Percentiles rank a stretch among this genome's conserved stretches.
Conservation (phyloP, 441 rosid species). For the Croton laevigatus region DNA sequence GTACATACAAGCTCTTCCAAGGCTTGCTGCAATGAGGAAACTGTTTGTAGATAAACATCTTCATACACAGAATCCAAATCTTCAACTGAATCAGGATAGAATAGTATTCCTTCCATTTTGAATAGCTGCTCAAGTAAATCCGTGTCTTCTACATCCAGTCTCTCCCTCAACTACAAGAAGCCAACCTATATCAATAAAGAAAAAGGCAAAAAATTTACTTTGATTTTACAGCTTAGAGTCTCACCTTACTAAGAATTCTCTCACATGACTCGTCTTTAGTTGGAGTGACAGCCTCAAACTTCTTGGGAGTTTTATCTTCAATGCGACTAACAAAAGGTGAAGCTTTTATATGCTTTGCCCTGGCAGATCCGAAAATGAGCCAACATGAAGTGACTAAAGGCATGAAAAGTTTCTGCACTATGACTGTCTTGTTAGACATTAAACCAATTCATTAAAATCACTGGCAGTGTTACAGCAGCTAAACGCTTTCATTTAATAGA, state of each 20-base stretch:
- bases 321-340: conserved; percentile 38
- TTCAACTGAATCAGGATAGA: conserved; percentile 39
- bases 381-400: not conserved
- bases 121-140: conserved; percentile 62
- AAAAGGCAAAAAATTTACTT: conserved; percentile 3
- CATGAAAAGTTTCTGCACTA: not conserved
- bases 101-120: conserved; percentile 48
- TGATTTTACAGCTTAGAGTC: conserved; percentile 10
- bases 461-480: not conserved
- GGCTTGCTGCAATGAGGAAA: conserved; percentile 46
- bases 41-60: conserved; percentile 41
- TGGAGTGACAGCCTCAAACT: conserved; percentile 27
- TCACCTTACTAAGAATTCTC: conserved; percentile 53
- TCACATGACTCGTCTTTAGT: conserved; percentile 46
- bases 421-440: not conserved
- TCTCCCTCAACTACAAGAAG: conserved; percentile 53
- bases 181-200: conserved; percentile 8
- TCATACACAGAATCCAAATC: conserved; percentile 47
- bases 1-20: conserved; percentile 47
- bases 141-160: conserved; percentile 51
- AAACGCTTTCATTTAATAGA: not conserved
- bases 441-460: not conserved
- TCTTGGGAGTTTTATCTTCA: conserved; percentile 41
- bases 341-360: conserved; percentile 87
- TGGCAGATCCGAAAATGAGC: conserved; percentile 21